Evolutionary conservation across 306 rosid genomes (phyloP).

Genomic region (Echinosophora koreensis): DNA sequence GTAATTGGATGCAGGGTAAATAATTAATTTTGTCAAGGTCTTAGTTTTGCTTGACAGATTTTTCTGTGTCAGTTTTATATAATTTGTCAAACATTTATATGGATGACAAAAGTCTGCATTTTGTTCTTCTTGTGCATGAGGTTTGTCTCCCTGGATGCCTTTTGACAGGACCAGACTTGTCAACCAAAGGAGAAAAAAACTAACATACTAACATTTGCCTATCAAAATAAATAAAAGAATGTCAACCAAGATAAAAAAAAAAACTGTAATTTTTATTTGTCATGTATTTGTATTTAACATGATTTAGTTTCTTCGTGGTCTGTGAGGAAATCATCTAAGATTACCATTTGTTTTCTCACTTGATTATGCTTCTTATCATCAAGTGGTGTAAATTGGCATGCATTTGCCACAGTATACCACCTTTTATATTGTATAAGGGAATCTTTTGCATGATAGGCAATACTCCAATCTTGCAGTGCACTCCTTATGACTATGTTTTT

Average conservation of each 20-base stretch:
- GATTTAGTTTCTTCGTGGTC: conserved; percentile 14
- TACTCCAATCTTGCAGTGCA: background rate
- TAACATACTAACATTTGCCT: too few species aligned
- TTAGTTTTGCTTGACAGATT: conserved; percentile 20
- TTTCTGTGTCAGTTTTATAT: background rate
- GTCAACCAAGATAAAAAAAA: background rate
- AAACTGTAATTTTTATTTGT: background rate
- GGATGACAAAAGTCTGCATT: background rate
- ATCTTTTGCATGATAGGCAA: background rate
- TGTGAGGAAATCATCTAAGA: conserved; percentile 12
- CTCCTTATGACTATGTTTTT: background rate
- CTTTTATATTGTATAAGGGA: conserved; percentile 1
- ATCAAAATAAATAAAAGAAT: too few species aligned
- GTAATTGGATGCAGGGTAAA: background rate
- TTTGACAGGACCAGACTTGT: conserved; percentile 10
- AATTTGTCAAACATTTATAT: conserved; percentile 8
- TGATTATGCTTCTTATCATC: conserved; percentile 30
- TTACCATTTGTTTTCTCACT: conserved; percentile 22
- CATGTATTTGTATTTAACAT: conserved; percentile 12
- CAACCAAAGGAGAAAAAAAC: background rate
- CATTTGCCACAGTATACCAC: background rate
- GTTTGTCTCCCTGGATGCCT: background rate
- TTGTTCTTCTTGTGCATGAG: background rate
- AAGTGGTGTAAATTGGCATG: background rate
- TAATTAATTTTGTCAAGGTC: conserved; percentile 19